Conservation (phyloP, 1,139 yeast species). For the Pichia sp. region DNA sequence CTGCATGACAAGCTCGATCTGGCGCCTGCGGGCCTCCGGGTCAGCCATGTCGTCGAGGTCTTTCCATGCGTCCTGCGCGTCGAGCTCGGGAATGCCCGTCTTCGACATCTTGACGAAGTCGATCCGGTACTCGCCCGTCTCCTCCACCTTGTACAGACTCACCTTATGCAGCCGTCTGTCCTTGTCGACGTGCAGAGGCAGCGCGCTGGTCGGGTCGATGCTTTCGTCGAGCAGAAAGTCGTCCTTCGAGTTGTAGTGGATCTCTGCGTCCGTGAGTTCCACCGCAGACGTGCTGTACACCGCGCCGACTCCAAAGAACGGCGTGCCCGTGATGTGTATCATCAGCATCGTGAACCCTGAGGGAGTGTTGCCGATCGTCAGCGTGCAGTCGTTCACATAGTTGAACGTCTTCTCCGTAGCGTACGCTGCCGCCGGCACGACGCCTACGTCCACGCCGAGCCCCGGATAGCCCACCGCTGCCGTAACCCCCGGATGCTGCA, state of each 20-base stretch:
- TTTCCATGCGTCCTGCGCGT: constrained; percentile 25
- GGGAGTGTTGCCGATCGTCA: constrained; percentile 21
- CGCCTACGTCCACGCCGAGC: not conserved
- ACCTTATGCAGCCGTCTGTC: constrained; percentile 21
- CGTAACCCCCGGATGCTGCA: not conserved
- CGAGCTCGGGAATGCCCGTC: constrained; percentile 17
- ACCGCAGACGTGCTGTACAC: constrained; percentile 17
- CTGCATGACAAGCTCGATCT: constrained; percentile 16
- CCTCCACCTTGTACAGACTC: constrained; percentile 20
- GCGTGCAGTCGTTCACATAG: constrained; percentile 23
- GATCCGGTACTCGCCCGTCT: constrained; percentile 19
- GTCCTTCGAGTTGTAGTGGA: constrained; percentile 22
- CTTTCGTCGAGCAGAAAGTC: constrained; percentile 23
- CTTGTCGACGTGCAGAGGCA: constrained; percentile 14
- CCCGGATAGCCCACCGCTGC: not conserved
- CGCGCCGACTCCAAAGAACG: constrained; percentile 24
- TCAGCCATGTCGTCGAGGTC: constrained; percentile 18
- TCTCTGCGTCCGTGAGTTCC: constrained; percentile 18
- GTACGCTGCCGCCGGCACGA: too few relatives aligned
- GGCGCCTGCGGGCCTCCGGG: constrained; percentile 10
- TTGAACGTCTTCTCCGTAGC: constrained; percentile 16
- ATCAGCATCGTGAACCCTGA: constrained; percentile 23
- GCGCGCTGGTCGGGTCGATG: constrained; percentile 11
- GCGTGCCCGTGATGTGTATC: constrained; percentile 22
- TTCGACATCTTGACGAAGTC: constrained; percentile 24